Evolutionary conservation across 2,329 filamentous ascomycete genomes (phyloP).

Genomic region (Colletotrichum eleusines): DNA sequence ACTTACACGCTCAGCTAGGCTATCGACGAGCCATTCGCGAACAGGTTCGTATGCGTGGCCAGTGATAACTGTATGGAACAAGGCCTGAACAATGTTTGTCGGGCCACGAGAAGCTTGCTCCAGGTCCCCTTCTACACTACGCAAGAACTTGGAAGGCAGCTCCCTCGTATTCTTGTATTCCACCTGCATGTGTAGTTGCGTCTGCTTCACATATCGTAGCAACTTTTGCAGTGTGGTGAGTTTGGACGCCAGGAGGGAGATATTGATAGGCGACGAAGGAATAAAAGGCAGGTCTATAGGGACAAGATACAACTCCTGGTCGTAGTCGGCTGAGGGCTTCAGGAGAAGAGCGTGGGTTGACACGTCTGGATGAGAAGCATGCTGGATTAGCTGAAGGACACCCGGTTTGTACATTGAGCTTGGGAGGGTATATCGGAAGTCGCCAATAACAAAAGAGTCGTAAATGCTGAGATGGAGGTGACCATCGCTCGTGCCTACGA

Average conservation of each 20-base stretch:
- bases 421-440: slow-evolving; percentile 64
- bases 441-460: slow-evolving; percentile 85
- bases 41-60: slow-evolving; percentile 82
- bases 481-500: slow-evolving; percentile 79
- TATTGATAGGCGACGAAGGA: slow-evolving; percentile 79
- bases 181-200: slow-evolving; percentile 80
- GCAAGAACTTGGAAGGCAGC: slow-evolving; percentile 81
- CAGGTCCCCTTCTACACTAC: slow-evolving; percentile 81
- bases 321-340: slow-evolving; percentile 56
- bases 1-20: slow-evolving; percentile 80
- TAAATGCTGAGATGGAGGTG: slow-evolving; percentile 84
- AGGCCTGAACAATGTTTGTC: slow-evolving; percentile 75
- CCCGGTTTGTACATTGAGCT: slow-evolving; percentile 43
- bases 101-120: slow-evolving; percentile 69
- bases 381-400: slow-evolving; percentile 61
- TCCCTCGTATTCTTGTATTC: slow-evolving; percentile 89
- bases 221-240: slow-evolving; percentile 89
- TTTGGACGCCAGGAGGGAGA: slow-evolving; percentile 87
- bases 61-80: slow-evolving; percentile 88
- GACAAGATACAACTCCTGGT: slow-evolving; percentile 68
- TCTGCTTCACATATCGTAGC: slow-evolving; percentile 85
- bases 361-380: slow-evolving; percentile 78
- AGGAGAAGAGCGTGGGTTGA: slow-evolving; percentile 83
- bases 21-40: slow-evolving; percentile 90
- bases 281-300: slow-evolving; percentile 89